phyloP scores from a whole-genome alignment of 2,329 filamentous ascomycete genomes.

The Xylaria arbuscula region DNA sequence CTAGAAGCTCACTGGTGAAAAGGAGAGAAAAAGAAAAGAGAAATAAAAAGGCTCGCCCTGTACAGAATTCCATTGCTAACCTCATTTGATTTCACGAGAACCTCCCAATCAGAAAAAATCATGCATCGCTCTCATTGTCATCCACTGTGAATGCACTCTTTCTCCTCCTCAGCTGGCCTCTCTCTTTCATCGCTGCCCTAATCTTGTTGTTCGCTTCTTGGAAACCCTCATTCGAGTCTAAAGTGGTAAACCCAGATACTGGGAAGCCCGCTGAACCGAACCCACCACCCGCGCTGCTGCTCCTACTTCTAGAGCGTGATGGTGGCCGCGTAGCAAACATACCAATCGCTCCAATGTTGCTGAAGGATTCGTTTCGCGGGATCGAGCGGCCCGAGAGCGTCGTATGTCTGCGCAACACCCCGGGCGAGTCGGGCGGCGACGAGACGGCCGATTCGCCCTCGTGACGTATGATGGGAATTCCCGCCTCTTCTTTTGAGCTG shows the following conservation, averaged over 20 bases:
- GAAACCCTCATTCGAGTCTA: slow-evolving; percentile 76
- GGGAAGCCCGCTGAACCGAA: slow-evolving; percentile 72
- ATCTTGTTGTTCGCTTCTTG: slow-evolving; percentile 88
- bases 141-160: slow-evolving; percentile 56
- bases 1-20: neutral
- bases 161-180: slow-evolving; percentile 71
- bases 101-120: slow-evolving; percentile 21
- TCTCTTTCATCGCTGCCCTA: slow-evolving; percentile 82
- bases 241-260: slow-evolving; percentile 74
- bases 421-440: slow-evolving; percentile 46
- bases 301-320: slow-evolving; percentile 75
- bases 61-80: slow-evolving; percentile 4
- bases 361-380: slow-evolving; percentile 93
- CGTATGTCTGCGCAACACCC: slow-evolving; percentile 60
- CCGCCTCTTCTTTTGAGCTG: slow-evolving; percentile 49
- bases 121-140: slow-evolving; percentile 42
- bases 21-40: neutral
- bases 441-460: slow-evolving; percentile 41
- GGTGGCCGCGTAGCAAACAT: slow-evolving; percentile 90
- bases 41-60: neutral
- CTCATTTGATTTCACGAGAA: neutral
- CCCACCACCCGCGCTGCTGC: slow-evolving; percentile 71
- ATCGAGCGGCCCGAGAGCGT: slow-evolving; percentile 65
- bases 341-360: slow-evolving; percentile 85
- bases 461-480: slow-evolving; percentile 39